A percentile compares a stretch with the other conserved stretches of the same genome.
Evolutionary conservation across 768 basidiomycete genomes (phyloP).

Genomic region (Suillus decipiens): DNA sequence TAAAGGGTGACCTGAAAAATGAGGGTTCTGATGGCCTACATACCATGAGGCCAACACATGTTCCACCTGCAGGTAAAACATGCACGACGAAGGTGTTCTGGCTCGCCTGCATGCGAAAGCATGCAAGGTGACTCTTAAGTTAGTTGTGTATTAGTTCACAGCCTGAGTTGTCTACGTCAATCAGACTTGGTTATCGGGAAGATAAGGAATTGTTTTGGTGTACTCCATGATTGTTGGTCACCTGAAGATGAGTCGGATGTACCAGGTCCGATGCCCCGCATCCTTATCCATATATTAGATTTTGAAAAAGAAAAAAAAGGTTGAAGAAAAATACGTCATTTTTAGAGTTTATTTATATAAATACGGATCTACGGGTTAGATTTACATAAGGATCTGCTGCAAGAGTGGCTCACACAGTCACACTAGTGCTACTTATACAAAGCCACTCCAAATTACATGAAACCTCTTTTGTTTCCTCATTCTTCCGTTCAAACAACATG

Average conservation of each 20-base stretch:
- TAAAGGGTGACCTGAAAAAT: not conserved
- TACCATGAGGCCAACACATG: conserved; percentile 5
- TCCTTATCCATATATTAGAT: not conserved
- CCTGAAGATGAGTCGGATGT: not conserved
- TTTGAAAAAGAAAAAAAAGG: not conserved
- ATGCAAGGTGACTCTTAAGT: not conserved
- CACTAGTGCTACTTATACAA: conserved; percentile 4
- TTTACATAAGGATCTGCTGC: conserved; percentile 1
- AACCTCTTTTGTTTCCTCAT: not conserved
- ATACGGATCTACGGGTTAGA: not conserved
- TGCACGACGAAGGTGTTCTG: not conserved
- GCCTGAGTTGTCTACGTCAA: no score
- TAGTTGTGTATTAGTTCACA: no score
- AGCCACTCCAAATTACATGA: not conserved
- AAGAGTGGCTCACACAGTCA: not conserved
- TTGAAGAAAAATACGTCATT: not conserved
- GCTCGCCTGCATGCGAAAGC: not conserved
- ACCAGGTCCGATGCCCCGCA: not conserved
- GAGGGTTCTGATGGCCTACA: conserved; percentile 1
- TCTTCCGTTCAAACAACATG: not conserved
- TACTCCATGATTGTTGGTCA: not conserved
- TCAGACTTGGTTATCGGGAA: not conserved
- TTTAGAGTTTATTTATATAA: conserved; percentile 4
- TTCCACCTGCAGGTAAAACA: not conserved
- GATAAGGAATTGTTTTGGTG: not conserved